A percentile compares a stretch with the other conserved stretches of the same genome.
phyloP scores from a whole-genome alignment of 805 yeast species.

The Schizosaccharomyces cryophilus region DNA sequence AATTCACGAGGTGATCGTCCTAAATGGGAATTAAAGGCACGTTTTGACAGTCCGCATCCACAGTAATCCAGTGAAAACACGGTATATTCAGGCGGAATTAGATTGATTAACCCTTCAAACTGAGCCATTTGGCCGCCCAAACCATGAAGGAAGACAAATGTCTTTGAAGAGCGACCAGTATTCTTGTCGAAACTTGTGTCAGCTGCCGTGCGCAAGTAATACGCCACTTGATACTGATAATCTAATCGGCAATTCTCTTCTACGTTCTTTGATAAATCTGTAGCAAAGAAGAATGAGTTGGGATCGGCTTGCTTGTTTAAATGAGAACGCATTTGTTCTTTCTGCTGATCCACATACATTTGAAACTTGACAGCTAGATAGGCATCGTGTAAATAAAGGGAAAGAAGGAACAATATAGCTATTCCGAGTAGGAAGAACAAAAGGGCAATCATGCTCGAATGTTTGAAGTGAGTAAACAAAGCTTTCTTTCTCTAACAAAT shows the following conservation, averaged over 20 bases:
- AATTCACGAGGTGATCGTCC: background rate
- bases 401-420: too few species aligned
- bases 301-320: too few species aligned
- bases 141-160: background rate
- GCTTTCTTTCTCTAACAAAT: too few species aligned
- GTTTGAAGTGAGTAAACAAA: too few species aligned
- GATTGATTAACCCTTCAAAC: background rate
- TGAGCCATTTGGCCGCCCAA: background rate
- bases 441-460: too few species aligned
- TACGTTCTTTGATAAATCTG: too few species aligned
- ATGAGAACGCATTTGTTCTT: background rate
- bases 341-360: background rate
- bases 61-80: background rate
- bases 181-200: too few species aligned
- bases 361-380: background rate
- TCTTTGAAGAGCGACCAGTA: background rate
- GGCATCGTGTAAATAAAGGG: background rate
- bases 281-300: too few species aligned
- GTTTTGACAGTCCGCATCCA: background rate
- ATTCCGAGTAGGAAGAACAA: too few species aligned
- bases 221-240: background rate
- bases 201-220: background rate
- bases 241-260: background rate
- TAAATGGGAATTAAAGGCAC: background rate
- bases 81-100: background rate